phyloP scores from a whole-genome alignment of 2,329 filamentous ascomycete species.

The Thielaviopsis ethacetica region DNA sequence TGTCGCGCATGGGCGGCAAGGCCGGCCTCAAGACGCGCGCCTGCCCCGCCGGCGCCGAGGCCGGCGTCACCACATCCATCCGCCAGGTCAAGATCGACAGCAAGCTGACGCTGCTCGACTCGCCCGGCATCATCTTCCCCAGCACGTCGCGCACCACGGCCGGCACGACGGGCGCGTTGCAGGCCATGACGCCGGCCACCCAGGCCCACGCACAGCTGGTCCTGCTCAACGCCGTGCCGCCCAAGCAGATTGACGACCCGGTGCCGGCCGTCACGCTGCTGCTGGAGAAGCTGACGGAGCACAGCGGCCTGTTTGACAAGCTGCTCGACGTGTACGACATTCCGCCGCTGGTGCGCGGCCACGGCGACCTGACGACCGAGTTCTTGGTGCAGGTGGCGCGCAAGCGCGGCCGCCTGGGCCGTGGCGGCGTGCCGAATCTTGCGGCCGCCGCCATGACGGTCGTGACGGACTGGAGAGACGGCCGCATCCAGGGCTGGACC shows the following conservation, averaged over 20 bases:
- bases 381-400: slow-evolving; percentile 91
- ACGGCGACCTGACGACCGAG: slow-evolving; percentile 68
- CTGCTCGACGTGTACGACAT: slow-evolving; percentile 73
- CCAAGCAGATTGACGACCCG: slow-evolving; percentile 87
- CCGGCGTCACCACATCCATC: slow-evolving; percentile 77
- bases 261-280: slow-evolving; percentile 73
- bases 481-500: slow-evolving; percentile 83
- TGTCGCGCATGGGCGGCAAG: slow-evolving; percentile 54
- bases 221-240: slow-evolving; percentile 79
- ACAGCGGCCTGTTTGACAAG: slow-evolving; percentile 58
- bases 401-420: slow-evolving; percentile 76
- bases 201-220: slow-evolving; percentile 72
- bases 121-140: slow-evolving; percentile 87
- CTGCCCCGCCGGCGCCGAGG: slow-evolving; percentile 80
- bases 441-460: slow-evolving; percentile 79
- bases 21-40: slow-evolving; percentile 40
- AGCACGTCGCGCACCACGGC: slow-evolving; percentile 31
- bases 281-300: slow-evolving; percentile 60
- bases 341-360: slow-evolving; percentile 53
- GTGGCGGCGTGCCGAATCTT: slow-evolving; percentile 81
- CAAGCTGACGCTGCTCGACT: slow-evolving; percentile 86
- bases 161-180: slow-evolving; percentile 23
- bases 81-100: slow-evolving; percentile 87
- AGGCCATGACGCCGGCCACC: slow-evolving; percentile 40
- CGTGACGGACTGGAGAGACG: slow-evolving; percentile 92